Base-by-base conservation (phyloP, 441 rosid species). In the Bruguiera hainesii region DNA sequence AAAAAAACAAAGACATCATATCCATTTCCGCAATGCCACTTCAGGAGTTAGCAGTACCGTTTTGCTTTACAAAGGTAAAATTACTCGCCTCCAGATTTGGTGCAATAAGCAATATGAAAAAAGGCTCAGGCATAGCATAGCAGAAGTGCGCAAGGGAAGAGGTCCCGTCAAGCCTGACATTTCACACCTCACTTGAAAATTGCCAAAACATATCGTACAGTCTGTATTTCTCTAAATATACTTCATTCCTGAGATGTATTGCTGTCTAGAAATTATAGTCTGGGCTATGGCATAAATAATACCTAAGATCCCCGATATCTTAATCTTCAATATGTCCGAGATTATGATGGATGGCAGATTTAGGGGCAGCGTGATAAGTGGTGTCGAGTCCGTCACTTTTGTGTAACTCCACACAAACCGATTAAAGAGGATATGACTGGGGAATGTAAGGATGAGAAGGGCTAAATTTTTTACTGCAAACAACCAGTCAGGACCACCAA, bases 401-500 rank as follows among this genome's bases (percentile, higher is more conserved):
- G 81, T 71, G 84, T 76, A 86, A 75, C 93, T 89, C 99, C 99
- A 95, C 63, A 92, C 91, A 53, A 84, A 95, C 62, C 83, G 85
- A 76, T 90, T 95, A 83, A 92, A 92, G n/a, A 90, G 84, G 42
- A 95, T 89, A 75, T 95, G 99, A 73, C 95, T 87, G 7, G 99
- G 98, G 73, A 90, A 83, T n/a, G 99, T 89, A 30, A 92, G 89
- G 65, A 90, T 82, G 35, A 95, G 81, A 26, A 92, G 87, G 64
- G 98, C 98, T 52, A 92, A 66, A 77, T 92, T 95, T 84, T 90
- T 92, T 56, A 92, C 93, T 0, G 91, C 97, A 67, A 92, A 90
- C 72, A 90, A 86, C 99, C 98, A 95, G 73, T 88, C 89, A 39
- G 93, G 95, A 28, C 98, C 99, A 18, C 98, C 98, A 1, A 95